A percentile compares a stretch with the other conserved stretches of the same genome.
Evolutionary conservation across 768 basidiomycete species (phyloP).

Genomic region (Ephemerocybe angulata): DNA sequence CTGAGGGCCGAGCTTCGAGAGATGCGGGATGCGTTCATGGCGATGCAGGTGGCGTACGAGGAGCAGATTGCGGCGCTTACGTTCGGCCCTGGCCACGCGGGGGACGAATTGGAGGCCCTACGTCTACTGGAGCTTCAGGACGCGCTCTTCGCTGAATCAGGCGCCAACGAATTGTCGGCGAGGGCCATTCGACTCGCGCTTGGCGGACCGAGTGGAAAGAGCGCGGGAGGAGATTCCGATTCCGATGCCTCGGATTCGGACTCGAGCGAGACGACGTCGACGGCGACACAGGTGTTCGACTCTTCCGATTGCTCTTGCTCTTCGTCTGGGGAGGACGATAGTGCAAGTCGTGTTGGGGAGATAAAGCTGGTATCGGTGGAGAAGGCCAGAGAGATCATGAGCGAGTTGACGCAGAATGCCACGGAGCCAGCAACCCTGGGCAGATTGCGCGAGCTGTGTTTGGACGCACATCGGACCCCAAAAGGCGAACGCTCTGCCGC

Average conservation of each 20-base stretch:
- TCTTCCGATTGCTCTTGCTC: too few relatives aligned
- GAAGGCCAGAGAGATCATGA: background rate
- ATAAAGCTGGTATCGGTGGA: background rate
- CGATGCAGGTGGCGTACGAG: conserved; percentile 21
- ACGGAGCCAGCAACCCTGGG: background rate
- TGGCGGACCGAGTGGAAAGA: background rate
- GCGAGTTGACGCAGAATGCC: background rate
- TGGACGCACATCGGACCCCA: conserved; percentile 19
- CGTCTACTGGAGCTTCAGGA: background rate
- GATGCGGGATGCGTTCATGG: conserved; percentile 20
- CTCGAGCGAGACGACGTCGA: background rate
- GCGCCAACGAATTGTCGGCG: background rate
- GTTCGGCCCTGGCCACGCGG: background rate
- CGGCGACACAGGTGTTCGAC: background rate
- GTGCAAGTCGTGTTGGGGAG: background rate
- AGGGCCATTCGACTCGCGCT: too few relatives aligned
- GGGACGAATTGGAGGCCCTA: background rate
- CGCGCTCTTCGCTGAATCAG: background rate
- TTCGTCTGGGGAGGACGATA: background rate
- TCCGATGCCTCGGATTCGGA: too few relatives aligned
- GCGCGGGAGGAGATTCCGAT: too few relatives aligned
- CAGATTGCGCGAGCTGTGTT: conserved; percentile 10
- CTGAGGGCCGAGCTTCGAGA: conserved; percentile 16
- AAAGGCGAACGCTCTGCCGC: conserved; percentile 9
- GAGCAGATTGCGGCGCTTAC: conserved; percentile 5